Conservation (phyloP, 2,329 filamentous ascomycete species). For the Beauveria medogensis region DNA sequence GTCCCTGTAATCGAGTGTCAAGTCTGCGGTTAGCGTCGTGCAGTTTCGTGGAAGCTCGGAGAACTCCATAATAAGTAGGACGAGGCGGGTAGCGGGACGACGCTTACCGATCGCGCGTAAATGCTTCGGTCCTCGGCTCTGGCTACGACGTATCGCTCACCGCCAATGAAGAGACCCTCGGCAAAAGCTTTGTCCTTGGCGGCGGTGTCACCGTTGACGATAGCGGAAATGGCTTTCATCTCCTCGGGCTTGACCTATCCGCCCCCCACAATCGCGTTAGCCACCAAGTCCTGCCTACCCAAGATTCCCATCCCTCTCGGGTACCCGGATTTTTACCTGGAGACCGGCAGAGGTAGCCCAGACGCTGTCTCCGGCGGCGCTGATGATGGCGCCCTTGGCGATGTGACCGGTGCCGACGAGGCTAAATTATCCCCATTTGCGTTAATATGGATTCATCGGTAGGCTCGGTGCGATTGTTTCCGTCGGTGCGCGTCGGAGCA, state of each 20-base stretch:
- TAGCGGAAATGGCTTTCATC: conserved; percentile 49
- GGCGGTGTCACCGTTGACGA: conserved; percentile 36
- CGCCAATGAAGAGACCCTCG: conserved; percentile 67
- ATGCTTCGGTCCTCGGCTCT: conserved; percentile 69
- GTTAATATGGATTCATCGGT: conserved; percentile 14
- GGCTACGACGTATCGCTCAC: conserved; percentile 71
- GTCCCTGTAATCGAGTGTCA: conserved; percentile 43
- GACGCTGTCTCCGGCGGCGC: conserved; percentile 66
- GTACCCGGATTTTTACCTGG: conserved; percentile 45
- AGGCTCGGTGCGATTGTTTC: neutral
- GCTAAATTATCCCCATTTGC: conserved; percentile 37
- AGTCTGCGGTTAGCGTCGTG: neutral
- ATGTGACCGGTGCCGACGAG: conserved; percentile 71
- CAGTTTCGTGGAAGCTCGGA: neutral
- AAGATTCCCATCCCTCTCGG: neutral
- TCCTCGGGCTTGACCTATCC: conserved; percentile 40
- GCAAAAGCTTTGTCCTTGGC: conserved; percentile 58
- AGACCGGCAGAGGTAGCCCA: conserved; percentile 70
- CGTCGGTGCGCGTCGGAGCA: neutral
- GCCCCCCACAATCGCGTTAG: neutral
- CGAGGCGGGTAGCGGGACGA: neutral
- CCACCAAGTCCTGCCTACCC: no score
- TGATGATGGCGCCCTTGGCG: conserved; percentile 80
- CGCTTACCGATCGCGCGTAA: conserved; percentile 74
- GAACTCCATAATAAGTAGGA: neutral